Percentiles rank a stretch among this genome's conserved stretches.
These are phyloP conservation scores for Colletotrichum sp. DNA, from an alignment of 2,329 filamentous ascomycete genomes.

Conservation along the genomic window DNA sequence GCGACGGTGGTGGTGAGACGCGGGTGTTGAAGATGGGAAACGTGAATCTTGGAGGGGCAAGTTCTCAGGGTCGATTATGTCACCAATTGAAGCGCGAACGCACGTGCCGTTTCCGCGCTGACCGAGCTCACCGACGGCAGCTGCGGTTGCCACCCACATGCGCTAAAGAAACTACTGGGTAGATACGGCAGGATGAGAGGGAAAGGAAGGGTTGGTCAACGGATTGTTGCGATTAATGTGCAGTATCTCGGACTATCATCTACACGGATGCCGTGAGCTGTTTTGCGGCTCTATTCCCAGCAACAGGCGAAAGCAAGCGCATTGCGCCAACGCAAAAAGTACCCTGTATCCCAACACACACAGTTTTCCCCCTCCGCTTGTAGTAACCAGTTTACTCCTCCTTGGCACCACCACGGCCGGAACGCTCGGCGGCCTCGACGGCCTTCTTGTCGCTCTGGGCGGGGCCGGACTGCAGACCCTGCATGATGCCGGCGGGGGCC, in stretches of 20 bases:
- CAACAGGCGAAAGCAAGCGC: background rate
- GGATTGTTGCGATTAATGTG: background rate
- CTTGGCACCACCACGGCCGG: slow-evolving; percentile 74
- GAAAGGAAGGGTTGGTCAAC: background rate
- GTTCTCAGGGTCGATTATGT: slow-evolving; percentile 18
- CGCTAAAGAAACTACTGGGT: background rate
- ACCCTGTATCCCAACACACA: slow-evolving; percentile 28
- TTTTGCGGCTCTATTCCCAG: background rate
- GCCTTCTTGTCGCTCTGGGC: slow-evolving; percentile 93
- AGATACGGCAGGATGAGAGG: background rate
- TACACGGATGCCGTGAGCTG: background rate
- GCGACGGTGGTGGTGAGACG: background rate
- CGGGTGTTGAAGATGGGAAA: background rate
- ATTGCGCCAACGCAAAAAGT: background rate
- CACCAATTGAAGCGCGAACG: slow-evolving; percentile 18
- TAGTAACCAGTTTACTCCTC: slow-evolving; percentile 61
- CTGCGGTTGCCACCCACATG: background rate
- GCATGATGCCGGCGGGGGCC: slow-evolving; percentile 81
- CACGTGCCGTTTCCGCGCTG: slow-evolving; percentile 13
- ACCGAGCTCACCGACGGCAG: background rate
- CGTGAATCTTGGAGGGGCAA: slow-evolving; percentile 14
- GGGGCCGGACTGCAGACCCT: slow-evolving; percentile 72
- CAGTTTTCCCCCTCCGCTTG: background rate
- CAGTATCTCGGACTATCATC: background rate
- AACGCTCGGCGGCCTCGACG: slow-evolving; percentile 79